A percentile compares a stretch with the other conserved stretches of the same genome.
phyloP scores from a whole-genome alignment of 306 rosid genomes.

The Fragaria ananassa region DNA sequence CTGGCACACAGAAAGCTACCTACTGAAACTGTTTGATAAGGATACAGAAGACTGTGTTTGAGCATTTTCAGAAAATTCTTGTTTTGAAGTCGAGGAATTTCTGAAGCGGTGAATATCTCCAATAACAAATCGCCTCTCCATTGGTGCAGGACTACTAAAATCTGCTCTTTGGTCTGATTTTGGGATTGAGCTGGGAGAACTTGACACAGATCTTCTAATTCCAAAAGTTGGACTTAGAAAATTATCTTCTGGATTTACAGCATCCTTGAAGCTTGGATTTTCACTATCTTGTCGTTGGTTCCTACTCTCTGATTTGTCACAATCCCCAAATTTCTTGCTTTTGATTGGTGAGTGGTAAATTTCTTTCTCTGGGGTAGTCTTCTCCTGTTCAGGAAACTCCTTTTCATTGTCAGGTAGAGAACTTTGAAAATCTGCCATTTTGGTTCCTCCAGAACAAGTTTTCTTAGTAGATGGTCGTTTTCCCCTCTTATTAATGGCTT shows the following conservation, averaged over 20 bases:
- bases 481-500: conserved; percentile 40
- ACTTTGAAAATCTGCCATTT: conserved; percentile 30
- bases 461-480: conserved; percentile 29
- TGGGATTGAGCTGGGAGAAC: conserved; percentile 48
- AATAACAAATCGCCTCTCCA: conserved; percentile 37
- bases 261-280: conserved; percentile 30
- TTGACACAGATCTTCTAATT: conserved; percentile 44
- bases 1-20: conserved; percentile 17
- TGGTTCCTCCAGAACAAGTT: conserved; percentile 31
- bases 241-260: conserved; percentile 40
- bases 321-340: conserved; percentile 25
- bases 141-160: conserved; percentile 36
- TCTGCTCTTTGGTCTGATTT: conserved; percentile 35
- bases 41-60: conserved; percentile 58
- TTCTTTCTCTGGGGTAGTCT: conserved; percentile 35
- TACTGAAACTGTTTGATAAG: conserved; percentile 32
- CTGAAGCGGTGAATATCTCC: conserved; percentile 45
- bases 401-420: conserved; percentile 37
- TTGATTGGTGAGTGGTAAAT: conserved; percentile 34
- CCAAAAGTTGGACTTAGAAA: conserved; percentile 61
- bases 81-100: conserved; percentile 36
- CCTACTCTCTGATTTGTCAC: conserved; percentile 36
- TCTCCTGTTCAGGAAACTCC: conserved; percentile 29
- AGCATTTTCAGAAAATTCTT: conserved; percentile 33
- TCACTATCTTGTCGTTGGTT: conserved; percentile 38